Evolutionary conservation across 2,329 filamentous ascomycete genomes (phyloP), one percentile per base, ranked within the genome.

Genomic region (Escovopsis sp.): DNA sequence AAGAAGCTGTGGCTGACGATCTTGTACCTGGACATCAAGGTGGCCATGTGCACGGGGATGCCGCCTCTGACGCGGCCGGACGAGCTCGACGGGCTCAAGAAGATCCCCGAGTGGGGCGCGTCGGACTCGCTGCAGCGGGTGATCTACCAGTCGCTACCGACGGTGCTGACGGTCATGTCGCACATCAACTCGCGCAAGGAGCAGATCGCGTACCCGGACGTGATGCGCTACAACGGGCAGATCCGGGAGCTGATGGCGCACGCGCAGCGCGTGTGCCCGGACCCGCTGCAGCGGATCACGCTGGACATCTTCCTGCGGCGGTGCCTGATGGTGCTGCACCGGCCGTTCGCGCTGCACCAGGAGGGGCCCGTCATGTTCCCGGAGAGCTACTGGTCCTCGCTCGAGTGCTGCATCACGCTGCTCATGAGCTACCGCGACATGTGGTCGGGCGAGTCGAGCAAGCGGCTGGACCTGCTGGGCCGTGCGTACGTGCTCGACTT

Each of bases 371-470:
- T 47, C 39, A 39, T 57, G 48, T 60, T 55, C 39, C 54, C 58
- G 5, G 57, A 60, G 42, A 57, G 57, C 27, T 60, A 60, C 49
- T 61, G 58, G 57, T 56, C 53, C 14, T 62, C 58, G 7, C 49
- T 62, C 14, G 57, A 60, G 48, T 62, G 58, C 47, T 58, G 57
- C 0, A 52, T 61, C 6, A 57, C 57, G 8, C 48, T 62, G 20
- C 49, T 61, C 4, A 51, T 61, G 36, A 57, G 60, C 42, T 60
- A 60, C 35, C 56, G 57, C 35, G 57, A 61, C 41, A 47, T 62
- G 33, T 60, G 56, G 55, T 51, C 54, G 8, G 47, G 49, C 27
- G 56, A 57, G 11, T 42, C 47, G 9, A 37, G 24, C 20, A 44
- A 52, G 38, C 48, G 54, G 9, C 45, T 57, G 16, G 53, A 59